Base-by-base conservation (phyloP, 2,329 filamentous ascomycete genomes). In the Colletotrichum somersetense region DNA sequence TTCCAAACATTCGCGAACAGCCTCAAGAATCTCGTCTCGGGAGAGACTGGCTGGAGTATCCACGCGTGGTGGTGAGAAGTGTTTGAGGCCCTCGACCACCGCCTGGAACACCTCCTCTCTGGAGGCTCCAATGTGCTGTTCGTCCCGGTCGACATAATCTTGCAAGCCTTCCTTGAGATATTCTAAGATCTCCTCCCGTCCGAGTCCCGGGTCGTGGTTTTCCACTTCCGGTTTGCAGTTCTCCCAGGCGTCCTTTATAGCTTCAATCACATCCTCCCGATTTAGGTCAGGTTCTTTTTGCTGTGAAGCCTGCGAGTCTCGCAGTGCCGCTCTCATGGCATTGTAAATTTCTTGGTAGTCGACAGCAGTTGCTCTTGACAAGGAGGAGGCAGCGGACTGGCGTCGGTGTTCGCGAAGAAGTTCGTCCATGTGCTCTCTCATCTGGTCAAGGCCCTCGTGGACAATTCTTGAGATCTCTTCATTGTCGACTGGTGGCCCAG, bases 181-280 rank as follows among this genome's bases (percentile, higher is more conserved):
- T 50, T 92, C 91, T 18, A 98, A 85, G 59, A 98, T 93, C 78
- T 98, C 96, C 16, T 98, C 94, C 6, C 94, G 89, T 80, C 97
- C 96, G 1, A 98, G 85, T 2, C 95, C 96, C 74, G 97, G 93
- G 77, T 97, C 94, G 76, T 97, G 92, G 5, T 97, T 88, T 76
- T 97, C 92, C 62, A 97, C 94, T 77, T 98, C 94, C 1, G 96
- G 96, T 82, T 97, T 97, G 83, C 97, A 97, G 66, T 91, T 93
- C 79, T 98, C 96, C 90, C 95, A 97, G 1, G 95, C 96, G 76
- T 97, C 95, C 76, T 91, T 91, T 18, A 98, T 93, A 3, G 95
- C 95, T 38, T 93, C 89, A 2, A 98, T 88, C 46, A 98, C 93
- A 71, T 97, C 94, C 61, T 97, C 94, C 75, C 93, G 90, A 76